Evolutionary conservation across 1,139 yeast genomes (phyloP), one percentile per base, ranked within the genome.

Genomic region (Pichia sp.): DNA sequence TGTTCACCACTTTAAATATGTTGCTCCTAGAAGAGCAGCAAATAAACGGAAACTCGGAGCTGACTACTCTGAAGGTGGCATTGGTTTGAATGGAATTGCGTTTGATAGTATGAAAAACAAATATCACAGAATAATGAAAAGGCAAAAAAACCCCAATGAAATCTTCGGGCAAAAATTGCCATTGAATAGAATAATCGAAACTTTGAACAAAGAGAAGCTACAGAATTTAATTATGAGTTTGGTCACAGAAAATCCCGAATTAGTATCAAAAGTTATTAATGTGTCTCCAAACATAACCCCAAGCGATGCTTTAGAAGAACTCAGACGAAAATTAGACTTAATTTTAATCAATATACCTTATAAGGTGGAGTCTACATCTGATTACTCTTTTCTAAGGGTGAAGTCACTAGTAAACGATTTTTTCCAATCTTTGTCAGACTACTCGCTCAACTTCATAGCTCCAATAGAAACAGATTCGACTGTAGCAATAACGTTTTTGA

Each of bases 321-420:
- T 88, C 50, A 68, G 71, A 39, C 65, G 66, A 12, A 82, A 84
- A 60, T 70, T 77, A 48, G 71, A 74, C 16, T 62, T 62, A 3
- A 78, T 87, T 28, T 64, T 71, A 34, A 66, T 68, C 21, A 76
- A 78, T 54, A 69, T 88, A 57, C 96, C 96, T 1, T 87, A 86
- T 67, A 83, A 84, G 60, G 88, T 88, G 56, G 89, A 85, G 60
- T 72, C 75, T 21, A 74, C 78, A 48, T 82, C 87, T 49, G 98
- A 91, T 67, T 93, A 93, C 66, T 85, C 96, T n/a, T 93, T 85
- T 68, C 74, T 88, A 54, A 76, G 98, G 54, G 86, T 91, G 51
- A 85, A 88, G 62, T 83, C 89, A 1, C 70, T 74, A 53, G 76
- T 90, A 55, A 79, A 82, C 58, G 96, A 88, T 62, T 88, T 91